Percentiles rank a stretch among this genome's conserved stretches.
Evolutionary conservation across 1,284 basidiomycete species (phyloP).

Genomic region (Rhodotorula sp.): DNA sequence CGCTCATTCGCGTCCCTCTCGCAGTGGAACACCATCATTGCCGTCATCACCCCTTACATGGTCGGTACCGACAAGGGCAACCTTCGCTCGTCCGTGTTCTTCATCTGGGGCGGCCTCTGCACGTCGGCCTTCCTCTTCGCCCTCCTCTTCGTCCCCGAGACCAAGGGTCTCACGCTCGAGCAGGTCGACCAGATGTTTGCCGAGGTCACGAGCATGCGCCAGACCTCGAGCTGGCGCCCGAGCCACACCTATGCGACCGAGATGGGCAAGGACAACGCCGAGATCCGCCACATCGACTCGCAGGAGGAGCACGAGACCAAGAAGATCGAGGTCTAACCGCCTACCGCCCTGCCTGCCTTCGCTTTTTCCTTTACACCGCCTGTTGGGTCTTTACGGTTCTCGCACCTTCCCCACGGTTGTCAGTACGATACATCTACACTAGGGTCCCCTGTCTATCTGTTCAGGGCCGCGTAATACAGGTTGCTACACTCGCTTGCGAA

Average conservation of each 20-base stretch:
- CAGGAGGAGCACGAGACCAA: conserved; percentile 11
- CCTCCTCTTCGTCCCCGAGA: conserved; percentile 48
- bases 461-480: too few relatives aligned
- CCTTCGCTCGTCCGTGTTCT: conserved; percentile 44
- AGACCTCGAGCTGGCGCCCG: conserved; percentile 43
- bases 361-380: too few relatives aligned
- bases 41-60: conserved; percentile 38
- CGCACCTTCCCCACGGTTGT: too few relatives aligned
- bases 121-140: conserved; percentile 45
- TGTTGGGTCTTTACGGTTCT: too few relatives aligned
- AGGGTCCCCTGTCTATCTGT: too few relatives aligned
- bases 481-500: too few relatives aligned
- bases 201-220: conserved; percentile 35
- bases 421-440: too few relatives aligned
- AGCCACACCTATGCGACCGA: conserved; percentile 27
- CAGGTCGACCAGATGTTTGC: conserved; percentile 49
- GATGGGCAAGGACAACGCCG: conserved; percentile 20
- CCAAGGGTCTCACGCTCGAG: conserved; percentile 49
- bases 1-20: too few relatives aligned
- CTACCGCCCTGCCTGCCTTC: not conserved
- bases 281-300: conserved; percentile 9
- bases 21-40: conserved; percentile 51
- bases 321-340: conserved; percentile 5
- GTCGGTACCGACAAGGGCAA: conserved; percentile 38
- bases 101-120: conserved; percentile 46